Conservation (phyloP, 345 rosid species). For the Aegle marmelos region DNA sequence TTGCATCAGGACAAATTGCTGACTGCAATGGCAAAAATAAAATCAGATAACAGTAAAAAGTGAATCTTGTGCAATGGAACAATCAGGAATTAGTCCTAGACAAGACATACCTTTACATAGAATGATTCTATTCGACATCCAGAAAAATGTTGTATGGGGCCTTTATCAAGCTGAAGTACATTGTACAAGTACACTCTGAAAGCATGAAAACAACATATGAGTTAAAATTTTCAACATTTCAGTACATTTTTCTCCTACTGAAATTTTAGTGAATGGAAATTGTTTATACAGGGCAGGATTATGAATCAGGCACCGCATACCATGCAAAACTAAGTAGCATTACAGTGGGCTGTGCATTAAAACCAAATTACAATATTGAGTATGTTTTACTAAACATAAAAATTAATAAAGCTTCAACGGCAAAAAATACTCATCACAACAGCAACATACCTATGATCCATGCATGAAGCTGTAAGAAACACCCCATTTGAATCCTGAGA, state of each 20-base stretch:
- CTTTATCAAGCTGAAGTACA: constrained; percentile 73
- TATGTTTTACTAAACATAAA: background rate
- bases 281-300: background rate
- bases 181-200: constrained; percentile 76
- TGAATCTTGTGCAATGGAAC: constrained; percentile 4
- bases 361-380: background rate
- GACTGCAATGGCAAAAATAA: constrained; percentile 45
- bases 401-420: background rate
- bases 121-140: constrained; percentile 82
- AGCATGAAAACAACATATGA: background rate
- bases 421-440: background rate
- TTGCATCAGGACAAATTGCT: constrained; percentile 88
- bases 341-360: background rate
- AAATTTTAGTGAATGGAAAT: background rate
- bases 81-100: background rate
- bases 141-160: constrained; percentile 63
- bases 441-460: constrained; percentile 65
- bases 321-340: background rate
- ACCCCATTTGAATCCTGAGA: constrained; percentile 85
- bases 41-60: constrained; percentile 5
- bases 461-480: constrained; percentile 85
- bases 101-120: constrained; percentile 67
- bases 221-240: constrained; percentile 5
- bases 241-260: background rate
- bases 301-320: background rate